Evolutionary conservation across 2,329 filamentous ascomycete genomes (phyloP).

Genomic region (Fusarium sambucinum): DNA sequence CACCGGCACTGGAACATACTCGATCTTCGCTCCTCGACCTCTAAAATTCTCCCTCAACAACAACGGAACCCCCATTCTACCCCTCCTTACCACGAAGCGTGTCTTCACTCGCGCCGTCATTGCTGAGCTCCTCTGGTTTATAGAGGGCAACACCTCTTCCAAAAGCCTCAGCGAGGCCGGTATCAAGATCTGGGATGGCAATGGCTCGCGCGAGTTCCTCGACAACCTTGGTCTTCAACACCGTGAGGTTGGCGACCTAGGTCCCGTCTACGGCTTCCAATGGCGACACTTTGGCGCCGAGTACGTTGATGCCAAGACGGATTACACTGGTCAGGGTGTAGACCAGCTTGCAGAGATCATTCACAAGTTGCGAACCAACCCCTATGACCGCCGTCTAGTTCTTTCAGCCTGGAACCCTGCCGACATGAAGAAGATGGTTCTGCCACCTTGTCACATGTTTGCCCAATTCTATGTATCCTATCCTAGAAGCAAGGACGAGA

Average conservation of each 20-base stretch:
- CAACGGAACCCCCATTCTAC: constrained; percentile 74
- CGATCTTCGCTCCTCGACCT: constrained; percentile 87
- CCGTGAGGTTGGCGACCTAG: constrained; percentile 88
- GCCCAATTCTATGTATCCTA: constrained; percentile 94
- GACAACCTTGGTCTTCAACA: constrained; percentile 85
- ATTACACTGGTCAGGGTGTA: constrained; percentile 90
- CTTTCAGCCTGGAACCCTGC: constrained; percentile 94
- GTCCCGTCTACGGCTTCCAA: constrained; percentile 97
- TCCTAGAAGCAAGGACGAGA: constrained; percentile 57
- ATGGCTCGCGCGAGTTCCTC: constrained; percentile 90
- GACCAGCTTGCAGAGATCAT: constrained; percentile 95
- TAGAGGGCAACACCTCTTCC: constrained; percentile 85
- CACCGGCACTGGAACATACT: constrained; percentile 92
- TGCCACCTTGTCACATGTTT: constrained; percentile 98
- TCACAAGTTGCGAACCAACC: constrained; percentile 82
- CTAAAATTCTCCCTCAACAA: constrained; percentile 87
- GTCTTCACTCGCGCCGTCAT: constrained; percentile 93
- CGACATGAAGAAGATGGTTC: constrained; percentile 87
- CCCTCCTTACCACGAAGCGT: constrained; percentile 96
- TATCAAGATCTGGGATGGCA: constrained; percentile 98
- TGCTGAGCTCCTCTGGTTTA: constrained; percentile 95
- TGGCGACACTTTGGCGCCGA: constrained; percentile 98
- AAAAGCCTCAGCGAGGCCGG: constrained; percentile 79
- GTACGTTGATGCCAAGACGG: constrained; percentile 81
- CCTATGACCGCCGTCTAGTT: constrained; percentile 91